Evolutionary conservation across 768 basidiomycete genomes (phyloP), one percentile per base, ranked within the genome.

Genomic region (Russula abietina): DNA sequence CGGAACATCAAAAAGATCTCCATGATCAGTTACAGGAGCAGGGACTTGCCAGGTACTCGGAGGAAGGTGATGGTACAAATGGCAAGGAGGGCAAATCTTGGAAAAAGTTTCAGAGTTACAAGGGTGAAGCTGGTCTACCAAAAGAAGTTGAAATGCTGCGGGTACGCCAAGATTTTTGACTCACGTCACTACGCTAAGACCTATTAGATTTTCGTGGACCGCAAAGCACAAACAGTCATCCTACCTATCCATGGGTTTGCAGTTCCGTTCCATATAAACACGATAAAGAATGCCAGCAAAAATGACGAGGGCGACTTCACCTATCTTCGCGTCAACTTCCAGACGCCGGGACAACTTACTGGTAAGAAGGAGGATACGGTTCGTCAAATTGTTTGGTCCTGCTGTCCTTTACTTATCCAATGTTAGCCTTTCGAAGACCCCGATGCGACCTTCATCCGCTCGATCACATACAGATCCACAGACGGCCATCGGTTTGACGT

Each of bases 311-410:
- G 91, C 6, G 93, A 98, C 55, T 91, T 87, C 72, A 95, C 94
- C 0, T 93, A 91, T 70, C 81, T 99, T 58, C 85, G 97, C 2
- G 93, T 99, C 74, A 98, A 98, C 75, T 98, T 98, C 78, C 94
- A 98, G 73, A 97, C 96, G 0, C 97, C 97, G 12, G 97, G 97
- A 54, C 94, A 98, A 71, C 84, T 98, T 28, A 89, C 93, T 0
- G 96, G 97, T 30, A 98, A 96, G 79, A 98, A 99, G 76, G 97
- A 99, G 72, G 97, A 98, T 67, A 98, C 93, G 64, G 93, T 94
- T 65, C 49, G 49, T 61, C 39, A 10, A 33, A 32, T 17, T 50
- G 12, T 46, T 24, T 22, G 19, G 28, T 4, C 16, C 28, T 9
- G 24, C 60, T 28, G 7, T 61, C 5, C 16, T 14, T 48, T 55